Percentiles rank a stretch among this genome's conserved stretches.
Evolutionary conservation across 1,284 basidiomycete species (phyloP).

Genomic region (Malassezia globosa): DNA sequence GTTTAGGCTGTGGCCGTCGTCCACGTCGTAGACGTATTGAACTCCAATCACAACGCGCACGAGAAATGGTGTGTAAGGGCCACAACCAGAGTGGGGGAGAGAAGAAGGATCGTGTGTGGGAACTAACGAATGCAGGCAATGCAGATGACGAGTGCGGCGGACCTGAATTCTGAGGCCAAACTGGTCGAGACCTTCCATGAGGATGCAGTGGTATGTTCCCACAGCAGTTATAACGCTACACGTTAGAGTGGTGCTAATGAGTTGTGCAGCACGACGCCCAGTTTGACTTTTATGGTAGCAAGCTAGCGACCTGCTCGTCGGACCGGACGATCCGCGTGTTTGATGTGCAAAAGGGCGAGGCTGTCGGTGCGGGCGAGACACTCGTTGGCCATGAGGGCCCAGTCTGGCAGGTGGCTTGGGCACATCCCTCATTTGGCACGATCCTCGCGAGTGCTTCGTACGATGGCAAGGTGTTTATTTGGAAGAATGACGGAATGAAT

Average conservation of each 20-base stretch:
- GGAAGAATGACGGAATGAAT: slow-evolving; percentile 61
- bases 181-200: slow-evolving; percentile 44
- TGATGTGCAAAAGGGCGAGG: slow-evolving; percentile 79
- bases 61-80: background rate
- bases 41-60: no score
- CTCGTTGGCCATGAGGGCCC: slow-evolving; percentile 67
- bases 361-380: slow-evolving; percentile 51
- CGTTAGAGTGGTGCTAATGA: background rate
- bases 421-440: slow-evolving; percentile 78
- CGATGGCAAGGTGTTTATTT: slow-evolving; percentile 94
- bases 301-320: slow-evolving; percentile 89
- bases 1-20: background rate
- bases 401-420: slow-evolving; percentile 98
- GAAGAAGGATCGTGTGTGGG: no score
- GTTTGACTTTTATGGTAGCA: slow-evolving; percentile 91
- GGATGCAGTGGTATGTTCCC: slow-evolving; percentile 41
- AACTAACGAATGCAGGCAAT: background rate
- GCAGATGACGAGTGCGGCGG: slow-evolving; percentile 1
- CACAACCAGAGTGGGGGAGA: no score
- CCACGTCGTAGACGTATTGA: background rate
- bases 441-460: slow-evolving; percentile 96
- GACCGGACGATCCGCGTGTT: slow-evolving; percentile 93
- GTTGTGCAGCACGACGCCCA: slow-evolving; percentile 69
- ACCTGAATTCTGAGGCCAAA: slow-evolving; percentile 19
- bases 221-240: background rate